phyloP scores from a whole-genome alignment of 345 rosid species.

The Populus ilicifolia region DNA sequence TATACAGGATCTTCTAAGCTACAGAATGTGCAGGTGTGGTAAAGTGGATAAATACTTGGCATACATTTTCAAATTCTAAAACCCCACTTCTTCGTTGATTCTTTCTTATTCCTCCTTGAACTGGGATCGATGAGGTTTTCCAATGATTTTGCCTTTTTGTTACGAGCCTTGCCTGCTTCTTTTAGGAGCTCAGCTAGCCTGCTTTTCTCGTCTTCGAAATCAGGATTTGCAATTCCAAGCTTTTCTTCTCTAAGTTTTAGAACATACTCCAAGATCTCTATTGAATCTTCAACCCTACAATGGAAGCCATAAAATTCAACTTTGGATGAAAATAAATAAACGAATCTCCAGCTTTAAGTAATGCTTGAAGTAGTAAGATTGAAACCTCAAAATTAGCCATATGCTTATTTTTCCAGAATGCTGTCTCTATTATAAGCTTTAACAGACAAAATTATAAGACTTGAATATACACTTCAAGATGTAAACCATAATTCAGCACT shows the following conservation, averaged over 20 bases:
- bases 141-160: constrained; percentile 83
- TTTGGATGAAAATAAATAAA: not conserved
- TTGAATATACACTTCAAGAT: not conserved
- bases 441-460: not conserved
- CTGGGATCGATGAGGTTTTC: constrained; percentile 86
- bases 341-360: constrained; percentile 4
- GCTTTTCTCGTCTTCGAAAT: constrained; percentile 91
- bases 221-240: constrained; percentile 97
- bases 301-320: not conserved
- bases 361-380: not conserved
- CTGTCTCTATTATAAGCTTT: not conserved
- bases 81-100: constrained; percentile 83
- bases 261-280: constrained; percentile 85
- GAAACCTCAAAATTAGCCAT: not conserved
- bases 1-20: constrained; percentile 56
- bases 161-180: constrained; percentile 90
- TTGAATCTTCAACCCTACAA: constrained; percentile 92
- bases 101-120: constrained; percentile 75
- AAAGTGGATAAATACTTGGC: constrained; percentile 16
- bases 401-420: not conserved
- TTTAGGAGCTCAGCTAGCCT: constrained; percentile 90
- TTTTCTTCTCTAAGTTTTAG: constrained; percentile 91
- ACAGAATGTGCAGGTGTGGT: constrained; percentile 36
- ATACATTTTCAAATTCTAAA: constrained; percentile 53
- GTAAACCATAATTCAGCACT: not conserved